These are phyloP conservation scores for Pterocarpus macrocarpus DNA, from an alignment of 306 rosid genomes.

Conservation along the genomic window DNA sequence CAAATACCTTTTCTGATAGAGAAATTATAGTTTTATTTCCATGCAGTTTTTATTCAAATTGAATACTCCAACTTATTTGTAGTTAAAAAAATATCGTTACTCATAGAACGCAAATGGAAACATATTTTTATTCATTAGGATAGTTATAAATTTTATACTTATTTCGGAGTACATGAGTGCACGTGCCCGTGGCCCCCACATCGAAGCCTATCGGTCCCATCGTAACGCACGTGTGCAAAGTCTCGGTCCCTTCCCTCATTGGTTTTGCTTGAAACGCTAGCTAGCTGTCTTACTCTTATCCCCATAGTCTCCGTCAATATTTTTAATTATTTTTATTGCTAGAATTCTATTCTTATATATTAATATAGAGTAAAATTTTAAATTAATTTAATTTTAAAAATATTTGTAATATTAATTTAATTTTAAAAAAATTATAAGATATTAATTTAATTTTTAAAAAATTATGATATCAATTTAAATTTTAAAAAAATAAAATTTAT, in stretches of 20 bases:
- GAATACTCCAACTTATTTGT: background rate
- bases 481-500: too few species aligned
- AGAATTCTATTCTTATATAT: too few species aligned
- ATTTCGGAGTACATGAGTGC: constrained; percentile 1
- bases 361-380: too few species aligned
- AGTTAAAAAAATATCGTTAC: background rate
- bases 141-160: background rate
- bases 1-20: background rate
- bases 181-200: constrained; percentile 53
- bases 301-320: background rate
- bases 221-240: constrained; percentile 60
- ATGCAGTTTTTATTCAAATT: background rate
- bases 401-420: too few species aligned
- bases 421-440: too few species aligned
- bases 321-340: background rate
- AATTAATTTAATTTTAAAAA: too few species aligned
- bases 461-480: too few species aligned
- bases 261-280: constrained; percentile 21
- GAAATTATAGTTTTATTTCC: background rate
- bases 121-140: background rate
- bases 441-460: too few species aligned
- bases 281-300: constrained; percentile 45
- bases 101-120: background rate
- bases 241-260: constrained; percentile 18
- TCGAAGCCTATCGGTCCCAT: constrained; percentile 13